A percentile compares a stretch with the other conserved stretches of the same genome.
phyloP scores from a whole-genome alignment of 1,139 yeast species.

The Suhomyces atakaporum region DNA sequence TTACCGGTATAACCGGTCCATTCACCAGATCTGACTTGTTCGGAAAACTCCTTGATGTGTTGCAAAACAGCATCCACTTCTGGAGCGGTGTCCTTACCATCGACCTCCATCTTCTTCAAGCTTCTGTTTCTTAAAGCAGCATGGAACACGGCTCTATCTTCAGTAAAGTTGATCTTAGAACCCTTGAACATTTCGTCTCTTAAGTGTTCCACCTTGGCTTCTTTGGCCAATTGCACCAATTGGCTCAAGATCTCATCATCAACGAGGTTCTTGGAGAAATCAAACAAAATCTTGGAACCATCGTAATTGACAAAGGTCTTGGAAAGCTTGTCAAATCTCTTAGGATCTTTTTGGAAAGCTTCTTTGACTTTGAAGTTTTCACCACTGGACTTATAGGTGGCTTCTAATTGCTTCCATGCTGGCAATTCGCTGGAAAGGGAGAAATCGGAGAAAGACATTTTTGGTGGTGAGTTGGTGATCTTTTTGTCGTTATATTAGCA shows the following conservation, averaged over 20 bases:
- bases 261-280: constrained; percentile 90
- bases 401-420: constrained; percentile 81
- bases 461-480: constrained; percentile 5
- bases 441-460: constrained; percentile 49
- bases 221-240: constrained; percentile 79
- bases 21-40: constrained; percentile 82
- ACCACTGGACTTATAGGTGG: constrained; percentile 58
- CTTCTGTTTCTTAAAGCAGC: constrained; percentile 93
- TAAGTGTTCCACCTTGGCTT: constrained; percentile 82
- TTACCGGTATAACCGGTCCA: constrained; percentile 98
- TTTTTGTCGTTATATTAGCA: constrained; percentile 2
- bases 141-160: constrained; percentile 95
- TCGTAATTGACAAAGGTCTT: constrained; percentile 80
- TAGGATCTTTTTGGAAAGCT: constrained; percentile 72
- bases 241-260: constrained; percentile 75
- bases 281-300: constrained; percentile 85
- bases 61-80: constrained; percentile 88
- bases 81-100: constrained; percentile 83
- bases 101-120: constrained; percentile 79
- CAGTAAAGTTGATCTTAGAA: constrained; percentile 91
- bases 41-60: constrained; percentile 96
- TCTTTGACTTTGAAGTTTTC: constrained; percentile 79
- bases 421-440: constrained; percentile 74
- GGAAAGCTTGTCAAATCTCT: constrained; percentile 74
- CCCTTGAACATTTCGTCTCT: constrained; percentile 93